Evolutionary conservation across 495 filamentous ascomycete species (phyloP).

Genomic region (Neurospora discreta): DNA sequence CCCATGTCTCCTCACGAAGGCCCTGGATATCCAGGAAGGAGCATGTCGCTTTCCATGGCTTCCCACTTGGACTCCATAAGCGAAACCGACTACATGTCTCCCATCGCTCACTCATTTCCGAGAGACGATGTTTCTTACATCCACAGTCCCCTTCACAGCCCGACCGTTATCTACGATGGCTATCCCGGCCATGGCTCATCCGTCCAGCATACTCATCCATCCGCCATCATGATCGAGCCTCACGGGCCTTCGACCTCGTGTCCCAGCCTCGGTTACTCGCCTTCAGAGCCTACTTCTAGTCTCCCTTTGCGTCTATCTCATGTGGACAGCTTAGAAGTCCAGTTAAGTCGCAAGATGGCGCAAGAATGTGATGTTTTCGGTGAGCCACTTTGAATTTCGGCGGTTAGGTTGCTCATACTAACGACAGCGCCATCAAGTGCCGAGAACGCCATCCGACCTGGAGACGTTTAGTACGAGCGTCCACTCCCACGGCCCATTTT

Average conservation of each 20-base stretch:
- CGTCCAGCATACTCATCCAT: conserved; percentile 39
- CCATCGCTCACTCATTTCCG: conserved; percentile 37
- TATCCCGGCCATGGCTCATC: conserved; percentile 36
- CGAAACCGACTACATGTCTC: conserved; percentile 45
- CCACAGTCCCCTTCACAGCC: conserved; percentile 39
- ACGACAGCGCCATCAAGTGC: conserved; percentile 10
- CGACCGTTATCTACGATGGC: conserved; percentile 39
- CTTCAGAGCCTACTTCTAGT: conserved; percentile 37
- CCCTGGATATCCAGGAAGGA: conserved; percentile 14
- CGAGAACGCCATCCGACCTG: conserved; percentile 31
- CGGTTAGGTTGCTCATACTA: background rate
- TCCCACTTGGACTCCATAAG: conserved; percentile 41
- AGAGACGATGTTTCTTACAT: conserved; percentile 31
- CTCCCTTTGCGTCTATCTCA: conserved; percentile 32
- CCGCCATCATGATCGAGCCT: conserved; percentile 40
- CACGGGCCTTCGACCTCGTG: conserved; percentile 39
- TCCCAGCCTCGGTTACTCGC: conserved; percentile 37
- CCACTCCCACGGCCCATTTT: conserved; percentile 31
- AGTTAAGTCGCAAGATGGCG: conserved; percentile 32
- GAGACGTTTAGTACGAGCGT: conserved; percentile 35
- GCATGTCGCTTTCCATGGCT: conserved; percentile 17
- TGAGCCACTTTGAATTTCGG: conserved; percentile 18
- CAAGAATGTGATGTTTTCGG: conserved; percentile 36
- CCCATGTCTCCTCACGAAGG: conserved; percentile 14
- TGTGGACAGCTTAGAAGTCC: conserved; percentile 32